Evolutionary conservation across 768 basidiomycete genomes (phyloP).

Genomic region (Pulveroboletus sp.): DNA sequence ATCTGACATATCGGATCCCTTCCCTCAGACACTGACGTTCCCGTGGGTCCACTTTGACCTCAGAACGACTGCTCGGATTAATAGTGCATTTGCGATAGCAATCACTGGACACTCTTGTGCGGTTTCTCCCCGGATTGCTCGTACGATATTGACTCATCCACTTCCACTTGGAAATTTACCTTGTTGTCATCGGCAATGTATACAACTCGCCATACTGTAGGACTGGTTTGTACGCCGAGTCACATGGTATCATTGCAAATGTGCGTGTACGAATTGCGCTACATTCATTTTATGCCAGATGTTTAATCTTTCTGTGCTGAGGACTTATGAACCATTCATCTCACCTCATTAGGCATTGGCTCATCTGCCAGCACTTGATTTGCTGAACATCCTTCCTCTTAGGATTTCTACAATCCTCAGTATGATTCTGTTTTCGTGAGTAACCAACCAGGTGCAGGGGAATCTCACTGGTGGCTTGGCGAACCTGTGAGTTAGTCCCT

Average conservation of each 20-base stretch:
- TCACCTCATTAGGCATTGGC: too few relatives aligned
- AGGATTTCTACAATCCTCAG: constrained; percentile 83
- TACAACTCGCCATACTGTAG: constrained; percentile 33
- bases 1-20: constrained; percentile 3
- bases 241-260: constrained; percentile 86
- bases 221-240: constrained; percentile 85
- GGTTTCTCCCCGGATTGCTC: constrained; percentile 16
- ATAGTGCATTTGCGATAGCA: constrained; percentile 44
- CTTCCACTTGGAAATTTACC: not conserved
- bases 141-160: not conserved
- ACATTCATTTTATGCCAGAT: not conserved
- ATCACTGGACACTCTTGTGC: constrained; percentile 86
- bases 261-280: constrained; percentile 36
- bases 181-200: not conserved
- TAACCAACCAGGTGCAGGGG: constrained; percentile 53
- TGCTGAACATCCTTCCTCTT: not conserved
- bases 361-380: too few relatives aligned
- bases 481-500: constrained; percentile 60
- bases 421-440: constrained; percentile 62
- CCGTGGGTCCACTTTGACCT: constrained; percentile 51
- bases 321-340: too few relatives aligned
- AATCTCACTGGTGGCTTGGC: constrained; percentile 79
- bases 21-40: constrained; percentile 72
- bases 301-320: too few relatives aligned
- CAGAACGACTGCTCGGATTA: not conserved